Conservation (phyloP, 352 stramenopile genomes). For the Globisporangium emineosum region DNA sequence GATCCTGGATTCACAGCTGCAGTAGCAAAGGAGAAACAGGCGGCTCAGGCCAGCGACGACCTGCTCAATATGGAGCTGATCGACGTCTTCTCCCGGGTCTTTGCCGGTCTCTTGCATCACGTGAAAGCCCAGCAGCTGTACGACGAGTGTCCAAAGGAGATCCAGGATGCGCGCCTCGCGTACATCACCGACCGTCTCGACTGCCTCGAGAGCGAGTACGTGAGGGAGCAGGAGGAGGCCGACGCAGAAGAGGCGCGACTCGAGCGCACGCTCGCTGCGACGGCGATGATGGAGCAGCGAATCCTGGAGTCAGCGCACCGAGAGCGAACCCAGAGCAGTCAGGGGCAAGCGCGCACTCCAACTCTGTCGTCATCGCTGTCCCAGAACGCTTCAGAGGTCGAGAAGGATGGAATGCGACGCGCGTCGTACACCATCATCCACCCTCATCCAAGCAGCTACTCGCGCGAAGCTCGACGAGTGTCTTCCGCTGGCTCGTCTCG, state of each 20-base stretch:
- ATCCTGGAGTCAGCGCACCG: slow-evolving; percentile 31
- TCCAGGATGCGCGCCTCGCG: slow-evolving; percentile 45
- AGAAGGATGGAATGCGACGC: slow-evolving; percentile 2
- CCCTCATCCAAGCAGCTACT: neutral
- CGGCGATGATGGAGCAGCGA: slow-evolving; percentile 32
- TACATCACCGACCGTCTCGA: slow-evolving; percentile 43
- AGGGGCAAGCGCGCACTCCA: neutral
- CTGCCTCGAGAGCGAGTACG: slow-evolving; percentile 31
- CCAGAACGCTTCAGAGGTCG: neutral
- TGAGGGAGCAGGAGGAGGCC: slow-evolving; percentile 20
- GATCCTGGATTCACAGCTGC: slow-evolving; percentile 15
- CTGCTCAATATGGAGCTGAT: slow-evolving; percentile 53
- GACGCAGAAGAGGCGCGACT: slow-evolving; percentile 27
- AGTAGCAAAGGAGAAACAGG: slow-evolving; percentile 35
- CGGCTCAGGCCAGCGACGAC: slow-evolving; percentile 48
- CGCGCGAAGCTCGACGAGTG: slow-evolving; percentile 3
- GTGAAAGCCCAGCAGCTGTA: slow-evolving; percentile 45
- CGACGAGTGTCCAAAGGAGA: slow-evolving; percentile 42
- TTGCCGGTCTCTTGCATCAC: slow-evolving; percentile 60
- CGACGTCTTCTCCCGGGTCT: slow-evolving; percentile 46
- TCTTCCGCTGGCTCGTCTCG: slow-evolving; percentile 17
- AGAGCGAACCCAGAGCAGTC: slow-evolving; percentile 8
- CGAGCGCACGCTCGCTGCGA: slow-evolving; percentile 17
- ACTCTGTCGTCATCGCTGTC: neutral
- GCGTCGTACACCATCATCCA: slow-evolving; percentile 1